phyloP scores from a whole-genome alignment of 257 asterid genomes.

The Solanum arcanum region DNA sequence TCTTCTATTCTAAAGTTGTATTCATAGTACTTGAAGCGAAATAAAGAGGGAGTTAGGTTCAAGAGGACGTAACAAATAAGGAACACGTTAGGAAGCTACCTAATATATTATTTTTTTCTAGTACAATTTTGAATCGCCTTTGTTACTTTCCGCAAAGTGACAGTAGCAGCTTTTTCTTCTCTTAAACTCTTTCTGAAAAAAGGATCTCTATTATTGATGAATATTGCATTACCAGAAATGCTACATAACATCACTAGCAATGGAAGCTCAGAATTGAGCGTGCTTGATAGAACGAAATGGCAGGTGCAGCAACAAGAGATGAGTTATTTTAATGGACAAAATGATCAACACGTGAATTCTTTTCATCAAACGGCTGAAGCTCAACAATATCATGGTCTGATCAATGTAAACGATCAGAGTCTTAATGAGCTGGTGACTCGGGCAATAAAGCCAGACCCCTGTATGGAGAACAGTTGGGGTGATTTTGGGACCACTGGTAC shows the following conservation, averaged over 20 bases:
- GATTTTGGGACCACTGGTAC: conserved; percentile 8
- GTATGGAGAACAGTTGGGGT: conserved; percentile 9
- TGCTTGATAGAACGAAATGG: conserved; percentile 33
- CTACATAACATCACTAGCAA: conserved; percentile 11
- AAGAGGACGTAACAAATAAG: conserved; percentile 13
- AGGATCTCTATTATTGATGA: conserved; percentile 10
- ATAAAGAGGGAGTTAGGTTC: background rate
- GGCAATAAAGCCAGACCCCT: conserved; percentile 49
- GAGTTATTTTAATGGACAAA: conserved; percentile 12
- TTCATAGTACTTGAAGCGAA: background rate
- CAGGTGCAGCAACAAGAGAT: conserved; percentile 16
- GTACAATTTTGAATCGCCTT: background rate
- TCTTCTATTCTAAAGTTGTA: background rate
- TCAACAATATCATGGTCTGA: conserved; percentile 10
- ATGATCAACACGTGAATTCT: conserved; percentile 7
- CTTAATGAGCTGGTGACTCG: conserved; percentile 22
- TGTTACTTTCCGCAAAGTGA: conserved; percentile 15
- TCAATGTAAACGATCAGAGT: conserved; percentile 23
- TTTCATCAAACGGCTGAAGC: conserved; percentile 1
- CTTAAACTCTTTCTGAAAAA: background rate
- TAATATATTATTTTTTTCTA: background rate
- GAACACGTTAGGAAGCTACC: conserved; percentile 21
- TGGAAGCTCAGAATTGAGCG: conserved; percentile 19
- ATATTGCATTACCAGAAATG: conserved; percentile 30
- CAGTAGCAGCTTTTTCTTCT: background rate